A percentile compares a stretch with the other conserved stretches of the same genome.
These are phyloP conservation scores for Alternaria tenuissima DNA, from an alignment of 2,329 filamentous ascomycete species.

Conservation along the genomic window DNA sequence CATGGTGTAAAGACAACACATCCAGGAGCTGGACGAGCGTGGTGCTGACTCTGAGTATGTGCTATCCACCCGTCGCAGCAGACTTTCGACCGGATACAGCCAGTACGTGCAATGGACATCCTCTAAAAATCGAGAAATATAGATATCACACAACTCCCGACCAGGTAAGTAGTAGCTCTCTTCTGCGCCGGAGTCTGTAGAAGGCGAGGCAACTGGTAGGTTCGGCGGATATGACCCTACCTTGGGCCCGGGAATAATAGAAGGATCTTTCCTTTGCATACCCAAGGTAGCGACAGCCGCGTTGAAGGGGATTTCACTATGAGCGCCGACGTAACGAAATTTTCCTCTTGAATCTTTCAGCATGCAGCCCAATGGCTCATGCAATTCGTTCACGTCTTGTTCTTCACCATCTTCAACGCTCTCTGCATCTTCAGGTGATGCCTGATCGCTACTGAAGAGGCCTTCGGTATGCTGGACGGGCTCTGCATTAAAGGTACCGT, in stretches of 20 bases:
- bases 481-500: conserved; percentile 39
- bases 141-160: conserved; percentile 40
- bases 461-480: conserved; percentile 33
- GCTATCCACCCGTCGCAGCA: conserved; percentile 43
- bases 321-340: conserved; percentile 47
- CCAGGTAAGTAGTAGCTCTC: conserved; percentile 43
- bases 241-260: conserved; percentile 42
- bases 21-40: conserved; percentile 43
- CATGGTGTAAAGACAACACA: conserved; percentile 49
- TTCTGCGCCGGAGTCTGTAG: conserved; percentile 24
- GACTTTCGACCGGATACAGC: conserved; percentile 46
- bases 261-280: conserved; percentile 26
- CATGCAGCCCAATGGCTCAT: conserved; percentile 49
- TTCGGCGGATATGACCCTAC: conserved; percentile 45
- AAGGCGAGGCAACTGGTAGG: conserved; percentile 29
- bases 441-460: conserved; percentile 31
- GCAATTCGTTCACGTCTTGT: conserved; percentile 44
- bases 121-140: conserved; percentile 45
- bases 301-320: conserved; percentile 51
- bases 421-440: conserved; percentile 36
- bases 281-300: conserved; percentile 47
- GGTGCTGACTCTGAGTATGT: conserved; percentile 39
- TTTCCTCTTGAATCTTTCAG: conserved; percentile 48
- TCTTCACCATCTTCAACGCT: conserved; percentile 39
- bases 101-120: conserved; percentile 50